Evolutionary conservation across 352 stramenopile genomes (phyloP), one percentile per base, ranked within the genome.

Genomic region (Globisporangium orthogonon): DNA sequence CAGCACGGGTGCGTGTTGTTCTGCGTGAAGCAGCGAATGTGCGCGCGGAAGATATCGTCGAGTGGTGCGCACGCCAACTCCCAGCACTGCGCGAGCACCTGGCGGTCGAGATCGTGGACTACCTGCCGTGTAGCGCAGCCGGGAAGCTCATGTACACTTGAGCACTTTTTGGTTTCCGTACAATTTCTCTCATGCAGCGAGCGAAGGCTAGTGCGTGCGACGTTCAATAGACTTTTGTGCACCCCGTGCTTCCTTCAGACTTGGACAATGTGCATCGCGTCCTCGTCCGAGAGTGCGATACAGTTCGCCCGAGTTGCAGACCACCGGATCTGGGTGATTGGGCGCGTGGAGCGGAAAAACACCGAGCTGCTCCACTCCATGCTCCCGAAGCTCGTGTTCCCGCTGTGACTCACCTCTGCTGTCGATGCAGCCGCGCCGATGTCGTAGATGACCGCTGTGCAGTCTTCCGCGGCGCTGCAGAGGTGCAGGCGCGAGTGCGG

Each of bases 371-470:
- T 80, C 63, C 64, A 78, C 7, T 57, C 47, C 52, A 45, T 62
- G 54, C 46, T 71, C 29, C 65, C 61, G 37, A 54, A 49, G 29
- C 58, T 64, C 51, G 44, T 63, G 54, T 52, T 67, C 17, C 62
- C 60, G 30, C 61, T 54, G 4, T 64, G 46, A 31, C 55, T 65
- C 45, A 50, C 30, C 43, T 65, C 66, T 15, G 62, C 55, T 0
- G 64, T 30, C 9, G 37, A 2, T 4, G 73, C 64, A 17, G 67
- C 52, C 1, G 70, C 54, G 9, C 72, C 82, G 45, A 87, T 84
- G 54, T 99, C 96, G 87, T 98, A 99, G 63, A 99, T 97, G 28
- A 99, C 84, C 13, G 96, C 95, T 54, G 98, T 90, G 18, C 68
- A 83, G 66, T 99, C 96, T 67, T 99, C 96, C 0, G 75, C 94